Percentiles rank a stretch among this genome's conserved stretches.
phyloP scores from a whole-genome alignment of 2,329 filamentous ascomycete genomes.

The Colletotrichum sp. region DNA sequence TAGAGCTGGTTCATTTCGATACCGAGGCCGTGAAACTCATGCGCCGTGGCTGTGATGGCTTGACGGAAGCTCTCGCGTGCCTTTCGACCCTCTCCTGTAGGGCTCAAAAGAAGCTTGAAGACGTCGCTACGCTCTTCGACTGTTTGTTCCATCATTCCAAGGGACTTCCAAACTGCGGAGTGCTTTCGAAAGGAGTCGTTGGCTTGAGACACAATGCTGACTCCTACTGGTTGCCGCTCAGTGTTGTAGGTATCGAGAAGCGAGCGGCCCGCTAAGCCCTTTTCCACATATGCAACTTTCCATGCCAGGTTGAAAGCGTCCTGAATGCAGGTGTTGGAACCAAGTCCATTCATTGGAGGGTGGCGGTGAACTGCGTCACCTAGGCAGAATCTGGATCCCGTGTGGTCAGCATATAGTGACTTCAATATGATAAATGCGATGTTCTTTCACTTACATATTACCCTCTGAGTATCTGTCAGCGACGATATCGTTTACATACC shows the following conservation, averaged over 20 bases:
- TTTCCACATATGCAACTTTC: slow-evolving; percentile 40
- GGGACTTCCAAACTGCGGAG: background rate
- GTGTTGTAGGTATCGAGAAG: background rate
- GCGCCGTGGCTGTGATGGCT: background rate
- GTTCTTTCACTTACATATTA: background rate
- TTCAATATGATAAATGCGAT: background rate
- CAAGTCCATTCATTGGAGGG: slow-evolving; percentile 54
- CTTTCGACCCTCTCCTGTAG: background rate
- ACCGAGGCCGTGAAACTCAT: background rate
- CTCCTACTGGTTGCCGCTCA: background rate
- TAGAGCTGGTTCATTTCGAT: background rate
- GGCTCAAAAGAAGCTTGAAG: background rate
- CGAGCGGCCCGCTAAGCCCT: background rate
- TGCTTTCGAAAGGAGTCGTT: background rate
- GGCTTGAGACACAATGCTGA: background rate
- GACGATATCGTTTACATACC: background rate
- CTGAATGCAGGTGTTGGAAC: slow-evolving; percentile 56
- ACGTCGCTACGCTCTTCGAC: background rate
- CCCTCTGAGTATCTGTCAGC: background rate
- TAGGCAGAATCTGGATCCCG: background rate
- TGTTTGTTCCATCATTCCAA: background rate
- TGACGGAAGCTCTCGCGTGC: background rate
- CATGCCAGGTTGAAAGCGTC: slow-evolving; percentile 53
- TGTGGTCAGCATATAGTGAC: background rate
- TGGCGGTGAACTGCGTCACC: slow-evolving; percentile 40